phyloP scores from a whole-genome alignment of 192 early-diverging fungal species.

The Coemansia sp. region DNA sequence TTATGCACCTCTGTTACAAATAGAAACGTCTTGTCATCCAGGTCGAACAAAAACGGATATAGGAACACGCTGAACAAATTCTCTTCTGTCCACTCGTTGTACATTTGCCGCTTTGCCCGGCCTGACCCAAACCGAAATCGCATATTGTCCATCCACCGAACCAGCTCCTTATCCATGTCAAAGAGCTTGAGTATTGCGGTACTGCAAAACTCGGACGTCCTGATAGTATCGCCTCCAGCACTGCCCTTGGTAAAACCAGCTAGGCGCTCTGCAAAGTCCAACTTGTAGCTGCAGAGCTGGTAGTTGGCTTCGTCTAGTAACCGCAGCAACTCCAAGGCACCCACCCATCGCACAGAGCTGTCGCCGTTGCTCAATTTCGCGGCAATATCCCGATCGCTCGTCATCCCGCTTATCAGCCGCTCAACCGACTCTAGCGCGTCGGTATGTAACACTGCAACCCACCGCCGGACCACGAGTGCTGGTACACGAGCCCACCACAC shows the following conservation, averaged over 20 bases:
- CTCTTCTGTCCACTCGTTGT: constrained; percentile 6
- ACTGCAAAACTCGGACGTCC: constrained; percentile 6
- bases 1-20: constrained; percentile 20
- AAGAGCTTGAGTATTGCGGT: constrained; percentile 13
- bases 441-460: constrained; percentile 15
- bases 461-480: constrained; percentile 14
- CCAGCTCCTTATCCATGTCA: constrained; percentile 19
- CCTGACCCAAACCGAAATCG: constrained; percentile 5
- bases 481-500: constrained; percentile 41
- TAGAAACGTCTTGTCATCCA: constrained; percentile 17
- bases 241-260: background rate
- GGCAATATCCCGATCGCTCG: constrained; percentile 18
- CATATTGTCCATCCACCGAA: constrained; percentile 32
- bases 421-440: constrained; percentile 16
- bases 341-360: constrained; percentile 24
- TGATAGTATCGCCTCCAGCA: background rate
- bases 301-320: constrained; percentile 22
- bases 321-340: constrained; percentile 40
- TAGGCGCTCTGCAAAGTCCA: constrained; percentile 4
- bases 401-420: constrained; percentile 16
- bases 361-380: constrained; percentile 6
- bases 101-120: background rate
- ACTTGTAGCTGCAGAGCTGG: background rate
- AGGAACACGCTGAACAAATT: constrained; percentile 26
- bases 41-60: constrained; percentile 38